Evolutionary conservation across 164 flowering plant species (phyloP).

Genomic region (Magnolia officinalis): DNA sequence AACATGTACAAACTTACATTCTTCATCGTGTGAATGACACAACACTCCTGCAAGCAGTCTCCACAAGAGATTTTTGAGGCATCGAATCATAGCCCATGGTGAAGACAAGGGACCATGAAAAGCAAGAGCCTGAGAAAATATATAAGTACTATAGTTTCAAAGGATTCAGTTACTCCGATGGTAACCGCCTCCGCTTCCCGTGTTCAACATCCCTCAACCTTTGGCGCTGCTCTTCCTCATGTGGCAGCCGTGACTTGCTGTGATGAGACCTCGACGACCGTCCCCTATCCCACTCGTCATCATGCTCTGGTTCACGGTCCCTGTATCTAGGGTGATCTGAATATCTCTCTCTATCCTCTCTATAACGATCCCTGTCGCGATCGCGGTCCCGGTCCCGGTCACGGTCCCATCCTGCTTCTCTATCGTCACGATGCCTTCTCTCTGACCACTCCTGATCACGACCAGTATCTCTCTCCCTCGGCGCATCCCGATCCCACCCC

Average conservation of each 20-base stretch:
- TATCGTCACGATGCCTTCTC: slow-evolving; percentile 66
- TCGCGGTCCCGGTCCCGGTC: slow-evolving; percentile 45
- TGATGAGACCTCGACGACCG: slow-evolving; percentile 70
- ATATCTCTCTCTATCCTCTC: slow-evolving; percentile 67
- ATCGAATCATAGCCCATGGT: background rate
- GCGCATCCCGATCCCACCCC: slow-evolving; percentile 50
- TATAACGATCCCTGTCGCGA: slow-evolving; percentile 50
- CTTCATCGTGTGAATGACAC: background rate
- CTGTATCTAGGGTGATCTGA: slow-evolving; percentile 57
- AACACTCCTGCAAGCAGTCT: background rate
- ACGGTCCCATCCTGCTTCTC: slow-evolving; percentile 47
- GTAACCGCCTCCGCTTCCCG: slow-evolving; percentile 46
- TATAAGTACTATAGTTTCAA: background rate
- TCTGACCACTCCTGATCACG: slow-evolving; percentile 63
- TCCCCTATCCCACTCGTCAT: slow-evolving; percentile 73
- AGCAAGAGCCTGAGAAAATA: background rate
- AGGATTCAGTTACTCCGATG: slow-evolving; percentile 10
- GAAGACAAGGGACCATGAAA: background rate
- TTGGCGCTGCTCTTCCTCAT: slow-evolving; percentile 68
- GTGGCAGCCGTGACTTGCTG: slow-evolving; percentile 54
- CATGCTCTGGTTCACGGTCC: slow-evolving; percentile 60
- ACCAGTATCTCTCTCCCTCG: slow-evolving; percentile 59
- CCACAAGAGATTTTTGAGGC: background rate
- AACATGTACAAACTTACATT: background rate
- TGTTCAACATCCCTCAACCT: slow-evolving; percentile 79